A percentile compares a stretch with the other conserved stretches of the same genome.
Conservation (phyloP, 2,329 filamentous ascomycete genomes). For the Pseudophaeomoniella oleicola region DNA sequence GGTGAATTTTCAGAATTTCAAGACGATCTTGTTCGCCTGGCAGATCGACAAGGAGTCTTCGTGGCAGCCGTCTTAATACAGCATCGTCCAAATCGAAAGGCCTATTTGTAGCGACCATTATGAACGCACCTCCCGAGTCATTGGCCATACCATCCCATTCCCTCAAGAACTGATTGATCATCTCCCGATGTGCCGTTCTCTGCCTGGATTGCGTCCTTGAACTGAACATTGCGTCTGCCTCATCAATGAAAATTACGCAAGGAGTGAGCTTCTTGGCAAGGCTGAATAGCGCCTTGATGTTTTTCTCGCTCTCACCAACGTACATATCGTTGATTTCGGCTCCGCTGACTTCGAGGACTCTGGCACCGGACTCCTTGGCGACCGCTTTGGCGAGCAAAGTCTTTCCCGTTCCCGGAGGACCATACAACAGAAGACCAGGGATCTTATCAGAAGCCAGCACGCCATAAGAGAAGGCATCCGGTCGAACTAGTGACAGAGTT, state of each 20-base stretch:
- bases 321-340: slow-evolving; percentile 93
- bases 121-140: slow-evolving; percentile 57
- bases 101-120: slow-evolving; percentile 95
- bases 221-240: slow-evolving; percentile 84
- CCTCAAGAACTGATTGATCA: slow-evolving; percentile 90
- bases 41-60: slow-evolving; percentile 33
- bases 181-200: slow-evolving; percentile 63
- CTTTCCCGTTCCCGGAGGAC: slow-evolving; percentile 59
- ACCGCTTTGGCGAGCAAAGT: slow-evolving; percentile 49
- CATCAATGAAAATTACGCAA: slow-evolving; percentile 91
- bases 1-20: slow-evolving; percentile 33
- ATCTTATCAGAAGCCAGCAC: slow-evolving; percentile 85
- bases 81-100: slow-evolving; percentile 77
- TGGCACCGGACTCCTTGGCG: slow-evolving; percentile 51
- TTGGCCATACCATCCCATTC: slow-evolving; percentile 92
- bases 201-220: slow-evolving; percentile 47
- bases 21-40: slow-evolving; percentile 29
- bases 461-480: slow-evolving; percentile 92
- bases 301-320: slow-evolving; percentile 92
- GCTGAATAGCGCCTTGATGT: slow-evolving; percentile 80
- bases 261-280: slow-evolving; percentile 83
- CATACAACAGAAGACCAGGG: slow-evolving; percentile 75
- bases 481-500: slow-evolving; percentile 68
- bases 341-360: slow-evolving; percentile 69
- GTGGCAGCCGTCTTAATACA: slow-evolving; percentile 34